These are phyloP conservation scores for Sporothrix schenckii DNA, from an alignment of 2,329 filamentous ascomycete genomes.

Conservation along the genomic window DNA sequence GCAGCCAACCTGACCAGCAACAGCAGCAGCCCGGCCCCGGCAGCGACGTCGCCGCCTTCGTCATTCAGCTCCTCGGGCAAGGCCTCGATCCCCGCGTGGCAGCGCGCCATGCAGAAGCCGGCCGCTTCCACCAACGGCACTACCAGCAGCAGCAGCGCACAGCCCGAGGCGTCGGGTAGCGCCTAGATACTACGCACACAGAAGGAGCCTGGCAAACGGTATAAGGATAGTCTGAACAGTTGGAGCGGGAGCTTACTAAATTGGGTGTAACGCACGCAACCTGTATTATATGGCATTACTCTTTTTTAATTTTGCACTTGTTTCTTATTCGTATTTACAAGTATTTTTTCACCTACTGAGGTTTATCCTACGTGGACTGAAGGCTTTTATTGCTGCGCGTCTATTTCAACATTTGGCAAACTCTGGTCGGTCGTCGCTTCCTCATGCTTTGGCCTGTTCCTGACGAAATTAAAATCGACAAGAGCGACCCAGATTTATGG, in stretches of 20 bases:
- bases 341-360: not conserved
- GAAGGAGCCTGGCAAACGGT: not conserved
- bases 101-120: constrained; percentile 70
- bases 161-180: constrained; percentile 27
- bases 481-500: not conserved
- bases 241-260: not conserved
- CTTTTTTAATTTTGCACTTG: not conserved
- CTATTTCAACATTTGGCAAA: not conserved
- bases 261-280: constrained; percentile 24
- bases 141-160: constrained; percentile 23
- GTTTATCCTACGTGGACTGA: not conserved
- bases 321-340: not conserved
- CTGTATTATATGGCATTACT: constrained; percentile 23
- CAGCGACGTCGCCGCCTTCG: constrained; percentile 45
- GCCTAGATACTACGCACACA: constrained; percentile 24
- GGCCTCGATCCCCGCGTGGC: constrained; percentile 78
- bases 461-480: too few species aligned
- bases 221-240: not conserved
- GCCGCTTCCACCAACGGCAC: constrained; percentile 49
- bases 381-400: not conserved
- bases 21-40: constrained; percentile 27
- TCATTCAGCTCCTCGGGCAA: constrained; percentile 57
- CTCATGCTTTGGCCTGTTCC: not conserved
- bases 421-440: not conserved
- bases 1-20: constrained; percentile 25